phyloP scores from a whole-genome alignment of 306 rosid genomes.

The Lagenaria siceraria region DNA sequence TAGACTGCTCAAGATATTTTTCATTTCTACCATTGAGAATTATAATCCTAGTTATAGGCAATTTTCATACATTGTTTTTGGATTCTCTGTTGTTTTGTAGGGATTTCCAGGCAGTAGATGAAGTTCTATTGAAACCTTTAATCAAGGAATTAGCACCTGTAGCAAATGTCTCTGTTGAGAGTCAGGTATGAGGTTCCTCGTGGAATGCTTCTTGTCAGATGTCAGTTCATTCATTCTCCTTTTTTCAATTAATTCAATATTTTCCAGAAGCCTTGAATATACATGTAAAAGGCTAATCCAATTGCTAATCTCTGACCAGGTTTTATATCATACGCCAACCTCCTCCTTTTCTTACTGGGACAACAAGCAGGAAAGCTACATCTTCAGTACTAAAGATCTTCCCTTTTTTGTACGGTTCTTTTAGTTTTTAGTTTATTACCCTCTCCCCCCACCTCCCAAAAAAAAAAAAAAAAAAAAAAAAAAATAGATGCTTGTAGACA shows the following conservation, averaged over 20 bases:
- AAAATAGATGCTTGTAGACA: neutral
- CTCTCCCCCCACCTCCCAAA: no score
- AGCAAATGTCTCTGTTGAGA: slow-evolving; percentile 73
- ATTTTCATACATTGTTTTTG: neutral
- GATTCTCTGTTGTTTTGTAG: slow-evolving; percentile 29
- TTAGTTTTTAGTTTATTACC: no score
- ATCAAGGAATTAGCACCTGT: slow-evolving; percentile 62
- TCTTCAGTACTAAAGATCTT: slow-evolving; percentile 65
- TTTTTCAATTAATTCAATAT: neutral
- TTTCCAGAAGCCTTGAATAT: neutral
- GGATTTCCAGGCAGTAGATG: slow-evolving; percentile 56
- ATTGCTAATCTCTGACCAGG: slow-evolving; percentile 28
- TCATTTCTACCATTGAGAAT: neutral
- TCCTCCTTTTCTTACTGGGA: slow-evolving; percentile 84
- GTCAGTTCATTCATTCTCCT: neutral
- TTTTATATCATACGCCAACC: slow-evolving; percentile 74
- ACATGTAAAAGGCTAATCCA: neutral
- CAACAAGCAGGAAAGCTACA: slow-evolving; percentile 41
- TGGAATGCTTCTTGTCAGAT: neutral
- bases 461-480: no score
- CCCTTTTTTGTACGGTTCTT: slow-evolving; percentile 72
- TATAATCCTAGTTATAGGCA: neutral
- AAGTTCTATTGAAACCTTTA: slow-evolving; percentile 52
- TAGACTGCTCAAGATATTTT: neutral
- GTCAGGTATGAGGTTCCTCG: slow-evolving; percentile 43